Evolutionary conservation across 495 filamentous ascomycete genomes (phyloP).

Genomic region (Penicillium parvum): DNA sequence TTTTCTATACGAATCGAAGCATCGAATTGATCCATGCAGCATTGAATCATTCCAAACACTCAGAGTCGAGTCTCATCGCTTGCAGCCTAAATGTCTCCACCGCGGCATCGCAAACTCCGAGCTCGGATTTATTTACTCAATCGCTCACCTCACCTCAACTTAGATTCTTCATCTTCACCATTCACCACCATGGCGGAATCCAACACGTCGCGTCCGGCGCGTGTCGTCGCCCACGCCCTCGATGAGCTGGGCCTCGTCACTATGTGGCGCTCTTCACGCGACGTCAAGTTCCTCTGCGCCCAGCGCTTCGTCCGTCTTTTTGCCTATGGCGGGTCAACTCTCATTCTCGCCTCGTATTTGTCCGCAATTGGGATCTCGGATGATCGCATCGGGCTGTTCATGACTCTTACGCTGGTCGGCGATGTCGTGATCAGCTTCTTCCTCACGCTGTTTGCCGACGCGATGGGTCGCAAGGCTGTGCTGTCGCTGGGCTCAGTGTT

Average conservation of each 20-base stretch:
- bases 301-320: slow-evolving; percentile 75
- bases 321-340: slow-evolving; percentile 70
- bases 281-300: slow-evolving; percentile 70
- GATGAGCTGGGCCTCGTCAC: slow-evolving; percentile 38
- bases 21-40: too few relatives aligned
- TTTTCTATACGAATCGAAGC: too few relatives aligned
- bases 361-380: slow-evolving; percentile 61
- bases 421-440: slow-evolving; percentile 74
- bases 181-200: slow-evolving; percentile 2
- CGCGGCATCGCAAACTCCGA: background rate
- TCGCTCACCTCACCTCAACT: background rate
- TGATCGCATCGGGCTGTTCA: slow-evolving; percentile 77
- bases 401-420: slow-evolving; percentile 78
- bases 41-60: too few relatives aligned
- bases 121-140: slow-evolving; percentile 2
- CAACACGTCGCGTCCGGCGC: slow-evolving; percentile 2
- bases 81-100: too few relatives aligned
- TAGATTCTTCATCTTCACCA: background rate
- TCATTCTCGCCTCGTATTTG: slow-evolving; percentile 72
- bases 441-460: slow-evolving; percentile 72
- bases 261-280: slow-evolving; percentile 42
- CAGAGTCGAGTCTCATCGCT: too few relatives aligned
- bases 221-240: slow-evolving; percentile 17
- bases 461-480: slow-evolving; percentile 64
- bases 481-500: slow-evolving; percentile 62